These are phyloP conservation scores for Lactifluus pinguis DNA, from an alignment of 768 basidiomycete species.

Conservation along the genomic window DNA sequence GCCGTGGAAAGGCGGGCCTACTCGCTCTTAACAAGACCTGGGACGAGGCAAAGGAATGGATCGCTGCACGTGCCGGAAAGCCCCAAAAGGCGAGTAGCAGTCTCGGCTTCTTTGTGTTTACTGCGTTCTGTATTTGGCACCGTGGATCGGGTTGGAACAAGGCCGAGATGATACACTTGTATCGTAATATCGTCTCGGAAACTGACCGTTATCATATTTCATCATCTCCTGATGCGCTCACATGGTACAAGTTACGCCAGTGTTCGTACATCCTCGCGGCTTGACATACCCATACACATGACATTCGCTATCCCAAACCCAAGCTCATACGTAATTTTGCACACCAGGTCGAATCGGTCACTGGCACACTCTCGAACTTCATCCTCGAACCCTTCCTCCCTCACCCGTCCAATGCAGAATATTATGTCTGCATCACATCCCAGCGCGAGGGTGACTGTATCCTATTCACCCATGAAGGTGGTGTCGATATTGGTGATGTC, in stretches of 20 bases:
- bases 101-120: not conserved
- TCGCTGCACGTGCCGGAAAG: constrained; percentile 81
- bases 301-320: not conserved
- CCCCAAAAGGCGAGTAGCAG: constrained; percentile 62
- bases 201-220: not conserved
- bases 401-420: constrained; percentile 88
- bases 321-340: constrained; percentile 6
- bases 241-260: not conserved
- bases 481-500: constrained; percentile 97
- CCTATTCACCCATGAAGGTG: constrained; percentile 98
- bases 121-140: not conserved
- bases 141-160: not conserved
- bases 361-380: constrained; percentile 95
- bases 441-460: constrained; percentile 90
- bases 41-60: constrained; percentile 84
- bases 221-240: not conserved
- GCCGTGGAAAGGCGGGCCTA: constrained; percentile 96
- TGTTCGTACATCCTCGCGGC: not conserved
- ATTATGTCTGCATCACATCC: constrained; percentile 97
- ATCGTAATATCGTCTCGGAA: not conserved
- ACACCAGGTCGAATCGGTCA: constrained; percentile 77
- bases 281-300: constrained; percentile 17
- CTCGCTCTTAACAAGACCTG: constrained; percentile 90
- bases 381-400: constrained; percentile 99
- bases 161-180: constrained; percentile 1